Evolutionary conservation across 495 filamentous ascomycete species (phyloP), one percentile per base, ranked within the genome.

Genomic region (Aspergillus diversus): DNA sequence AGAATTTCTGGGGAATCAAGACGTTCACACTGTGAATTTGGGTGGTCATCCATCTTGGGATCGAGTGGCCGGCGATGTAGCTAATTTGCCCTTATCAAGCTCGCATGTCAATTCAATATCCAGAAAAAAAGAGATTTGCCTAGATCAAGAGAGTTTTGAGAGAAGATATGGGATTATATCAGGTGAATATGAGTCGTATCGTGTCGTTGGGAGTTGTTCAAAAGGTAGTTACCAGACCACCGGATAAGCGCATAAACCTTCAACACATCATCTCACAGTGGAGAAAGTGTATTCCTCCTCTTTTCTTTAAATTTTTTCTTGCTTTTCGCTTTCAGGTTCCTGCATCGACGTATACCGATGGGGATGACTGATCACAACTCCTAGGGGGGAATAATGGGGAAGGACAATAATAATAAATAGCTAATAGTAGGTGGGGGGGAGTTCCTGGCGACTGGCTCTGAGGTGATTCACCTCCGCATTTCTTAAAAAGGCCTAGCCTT

Each of bases 1-100:
- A 86, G 73, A 66, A 83, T 77, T 55, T 81, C 81, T 21, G 84
- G 80, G 49, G 73, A 78, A 61, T 68, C 76, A 68, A 80, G 69
- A 66, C 80, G 70, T 43, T 66, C 67, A 64, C 79, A 81, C 17
- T 77, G 68, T 9, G 70, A 64, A 42, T 66, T 70, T 31, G 65
- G 54, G 7, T 69, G 39, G 39, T 43, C 57, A 56, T 68, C 70
- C 75, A 78, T 78, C 16, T 46, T 57, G 35, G 15, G 52, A 48
- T 49, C 13, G 35, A 59, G 32, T 35, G 32, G 33, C 8, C 17
- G 47, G 17, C n/a, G 39, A 57, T 33, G 33, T 17, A 55, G 8
- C 39, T 60, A 50, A 16, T 33, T 35, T 49, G 58, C 33, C 8
- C 5, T 48, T 32, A 54, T 54, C 33, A 12, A 58, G n/a, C 8